phyloP scores from a whole-genome alignment of 1,139 yeast species.

The Hansenula sp. region DNA sequence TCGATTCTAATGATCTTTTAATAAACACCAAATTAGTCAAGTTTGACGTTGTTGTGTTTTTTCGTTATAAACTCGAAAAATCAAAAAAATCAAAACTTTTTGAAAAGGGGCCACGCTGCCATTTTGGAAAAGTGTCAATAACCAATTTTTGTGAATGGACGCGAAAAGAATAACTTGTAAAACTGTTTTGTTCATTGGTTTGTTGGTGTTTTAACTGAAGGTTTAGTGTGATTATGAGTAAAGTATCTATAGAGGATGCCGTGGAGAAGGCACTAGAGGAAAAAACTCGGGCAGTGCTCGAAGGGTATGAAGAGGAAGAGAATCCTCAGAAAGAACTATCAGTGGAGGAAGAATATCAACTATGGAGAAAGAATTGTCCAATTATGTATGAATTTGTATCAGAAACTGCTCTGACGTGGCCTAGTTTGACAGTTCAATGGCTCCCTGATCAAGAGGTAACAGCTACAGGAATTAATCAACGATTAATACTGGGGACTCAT shows the following conservation, averaged over 20 bases:
- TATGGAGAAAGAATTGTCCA: slow-evolving; percentile 78
- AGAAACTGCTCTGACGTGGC: slow-evolving; percentile 78
- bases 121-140: background rate
- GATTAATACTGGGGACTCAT: slow-evolving; percentile 76
- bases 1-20: no score
- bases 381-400: slow-evolving; percentile 78
- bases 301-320: slow-evolving; percentile 4
- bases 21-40: no score
- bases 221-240: slow-evolving; percentile 2
- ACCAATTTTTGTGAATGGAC: background rate
- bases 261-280: slow-evolving; percentile 1
- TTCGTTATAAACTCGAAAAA: no score
- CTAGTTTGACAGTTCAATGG: slow-evolving; percentile 77
- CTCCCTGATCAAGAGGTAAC: slow-evolving; percentile 36
- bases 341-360: slow-evolving; percentile 60
- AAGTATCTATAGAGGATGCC: slow-evolving; percentile 1
- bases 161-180: no score
- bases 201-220: no score
- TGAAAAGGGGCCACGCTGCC: no score
- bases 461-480: slow-evolving; percentile 23
- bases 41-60: no score
- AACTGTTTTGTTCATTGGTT: no score
- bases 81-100: no score
- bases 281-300: background rate
- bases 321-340: slow-evolving; percentile 18